phyloP scores from a whole-genome alignment of 2,329 filamentous ascomycete species.

The Cladophialophora immunda region DNA sequence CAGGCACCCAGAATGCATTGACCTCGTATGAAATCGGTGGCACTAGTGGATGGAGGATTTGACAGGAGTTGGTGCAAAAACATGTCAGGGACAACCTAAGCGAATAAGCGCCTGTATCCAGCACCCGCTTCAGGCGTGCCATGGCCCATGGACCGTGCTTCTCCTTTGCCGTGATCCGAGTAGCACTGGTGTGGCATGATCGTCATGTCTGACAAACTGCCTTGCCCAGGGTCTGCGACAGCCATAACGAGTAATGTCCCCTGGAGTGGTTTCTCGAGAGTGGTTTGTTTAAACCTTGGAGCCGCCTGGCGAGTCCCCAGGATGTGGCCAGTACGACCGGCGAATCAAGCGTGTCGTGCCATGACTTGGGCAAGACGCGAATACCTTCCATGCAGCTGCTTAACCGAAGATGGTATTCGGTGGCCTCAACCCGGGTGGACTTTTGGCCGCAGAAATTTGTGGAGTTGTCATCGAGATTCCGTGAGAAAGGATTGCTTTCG shows the following conservation, averaged over 20 bases:
- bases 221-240: background rate
- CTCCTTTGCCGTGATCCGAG: background rate
- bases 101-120: slow-evolving; percentile 3
- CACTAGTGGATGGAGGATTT: background rate
- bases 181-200: slow-evolving; percentile 3
- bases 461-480: background rate
- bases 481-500: background rate
- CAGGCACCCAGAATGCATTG: background rate
- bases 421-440: background rate
- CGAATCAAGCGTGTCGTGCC: slow-evolving; percentile 2
- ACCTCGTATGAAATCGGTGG: background rate
- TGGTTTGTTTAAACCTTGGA: slow-evolving; percentile 9
- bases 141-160: background rate
- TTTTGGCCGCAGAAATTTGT: background rate
- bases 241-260: background rate
- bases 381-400: background rate
- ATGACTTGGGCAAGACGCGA: background rate
- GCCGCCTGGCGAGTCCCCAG: background rate
- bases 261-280: background rate
- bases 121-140: slow-evolving; percentile 2
- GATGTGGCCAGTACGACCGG: background rate
- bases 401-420: slow-evolving; percentile 5
- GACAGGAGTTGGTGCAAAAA: background rate
- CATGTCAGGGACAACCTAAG: background rate
- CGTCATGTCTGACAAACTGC: background rate